These are phyloP conservation scores for Gigaspora rosea DNA, from an alignment of 192 early-diverging fungal species.

Conservation along the genomic window DNA sequence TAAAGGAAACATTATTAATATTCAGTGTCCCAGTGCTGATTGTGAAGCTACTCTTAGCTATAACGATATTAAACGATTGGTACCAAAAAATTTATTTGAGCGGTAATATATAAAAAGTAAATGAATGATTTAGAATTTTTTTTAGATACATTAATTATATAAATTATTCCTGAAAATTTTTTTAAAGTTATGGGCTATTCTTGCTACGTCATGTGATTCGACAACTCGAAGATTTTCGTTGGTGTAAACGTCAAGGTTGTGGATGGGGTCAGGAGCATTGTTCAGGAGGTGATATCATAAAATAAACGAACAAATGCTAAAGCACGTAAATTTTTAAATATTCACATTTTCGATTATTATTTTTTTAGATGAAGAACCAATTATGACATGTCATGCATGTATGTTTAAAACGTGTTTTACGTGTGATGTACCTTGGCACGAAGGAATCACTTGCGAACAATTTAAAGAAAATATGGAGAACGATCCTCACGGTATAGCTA, in stretches of 20 bases:
- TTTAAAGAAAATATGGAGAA: neutral
- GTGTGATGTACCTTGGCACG: constrained; percentile 25
- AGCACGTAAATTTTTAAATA: too few species aligned
- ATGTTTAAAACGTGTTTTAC: constrained; percentile 15
- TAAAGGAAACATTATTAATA: too few species aligned
- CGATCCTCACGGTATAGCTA: neutral
- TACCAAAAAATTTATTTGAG: too few species aligned
- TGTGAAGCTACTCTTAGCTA: too few species aligned
- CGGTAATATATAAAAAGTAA: too few species aligned
- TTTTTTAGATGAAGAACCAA: constrained; percentile 3
- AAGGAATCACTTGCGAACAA: neutral
- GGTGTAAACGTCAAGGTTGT: constrained; percentile 18
- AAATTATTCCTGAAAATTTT: too few species aligned
- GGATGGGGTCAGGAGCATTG: constrained; percentile 22
- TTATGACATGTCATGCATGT: constrained; percentile 26
- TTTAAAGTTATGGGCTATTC: neutral
- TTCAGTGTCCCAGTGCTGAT: too few species aligned
- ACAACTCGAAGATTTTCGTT: constrained; percentile 20
- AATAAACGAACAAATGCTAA: neutral
- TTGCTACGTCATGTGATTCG: neutral
- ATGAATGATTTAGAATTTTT: too few species aligned
- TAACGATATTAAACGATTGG: too few species aligned
- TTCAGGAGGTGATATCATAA: constrained; percentile 6
- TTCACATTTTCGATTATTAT: too few species aligned
- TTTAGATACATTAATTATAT: too few species aligned